Evolutionary conservation across 441 rosid species (phyloP).

Genomic region (Hypseocharis bilobata): DNA sequence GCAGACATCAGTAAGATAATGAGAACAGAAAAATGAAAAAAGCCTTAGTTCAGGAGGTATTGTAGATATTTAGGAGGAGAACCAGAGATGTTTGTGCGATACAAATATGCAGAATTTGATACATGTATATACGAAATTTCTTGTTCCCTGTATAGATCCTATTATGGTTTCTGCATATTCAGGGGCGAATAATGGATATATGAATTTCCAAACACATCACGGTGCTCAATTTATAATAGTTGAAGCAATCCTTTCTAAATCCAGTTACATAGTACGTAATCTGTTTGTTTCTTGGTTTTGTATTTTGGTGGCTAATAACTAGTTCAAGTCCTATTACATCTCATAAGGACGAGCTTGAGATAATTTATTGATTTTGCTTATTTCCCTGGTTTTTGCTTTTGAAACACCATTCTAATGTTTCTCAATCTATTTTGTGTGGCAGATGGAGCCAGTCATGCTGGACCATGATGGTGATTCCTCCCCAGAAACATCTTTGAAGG

Average conservation of each 20-base stretch:
- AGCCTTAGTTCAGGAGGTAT: neutral
- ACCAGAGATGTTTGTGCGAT: too few species aligned
- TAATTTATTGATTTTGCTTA: neutral
- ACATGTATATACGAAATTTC: neutral
- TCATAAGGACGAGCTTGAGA: neutral
- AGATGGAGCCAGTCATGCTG: constrained; percentile 33
- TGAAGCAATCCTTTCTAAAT: neutral
- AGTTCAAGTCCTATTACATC: neutral
- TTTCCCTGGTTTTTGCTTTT: neutral
- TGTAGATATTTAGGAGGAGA: neutral
- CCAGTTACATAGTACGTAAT: neutral
- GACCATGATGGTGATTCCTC: constrained; percentile 27
- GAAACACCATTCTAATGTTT: constrained; percentile 8
- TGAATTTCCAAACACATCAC: neutral
- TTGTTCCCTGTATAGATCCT: too few species aligned
- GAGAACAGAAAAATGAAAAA: neutral
- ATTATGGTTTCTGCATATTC: neutral
- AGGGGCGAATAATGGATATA: neutral
- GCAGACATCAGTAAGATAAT: neutral
- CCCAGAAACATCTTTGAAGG: constrained; percentile 31
- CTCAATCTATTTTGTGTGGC: constrained; percentile 13
- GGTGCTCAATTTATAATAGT: neutral
- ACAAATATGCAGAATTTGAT: too few species aligned
- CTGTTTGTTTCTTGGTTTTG: neutral
- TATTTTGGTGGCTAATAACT: neutral